These are phyloP conservation scores for Cladosporium phlei DNA, from an alignment of 2,329 filamentous ascomycete species.

Conservation along the genomic window DNA sequence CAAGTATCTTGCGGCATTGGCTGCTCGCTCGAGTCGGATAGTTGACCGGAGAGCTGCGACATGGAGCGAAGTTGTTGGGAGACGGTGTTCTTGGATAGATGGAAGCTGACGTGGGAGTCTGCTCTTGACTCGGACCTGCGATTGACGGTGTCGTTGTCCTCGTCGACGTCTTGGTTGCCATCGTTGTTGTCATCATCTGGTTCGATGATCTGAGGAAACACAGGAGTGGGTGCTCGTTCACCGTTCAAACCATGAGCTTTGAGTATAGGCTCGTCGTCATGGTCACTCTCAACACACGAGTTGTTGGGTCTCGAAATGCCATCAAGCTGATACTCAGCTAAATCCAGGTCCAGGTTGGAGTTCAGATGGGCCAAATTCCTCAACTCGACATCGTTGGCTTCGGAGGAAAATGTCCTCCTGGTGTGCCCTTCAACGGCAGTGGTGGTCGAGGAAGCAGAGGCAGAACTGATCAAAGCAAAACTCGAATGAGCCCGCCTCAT, in stretches of 20 bases:
- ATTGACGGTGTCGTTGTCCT: too few species aligned
- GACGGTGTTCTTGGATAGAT: conserved; percentile 42
- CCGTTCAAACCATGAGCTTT: too few species aligned
- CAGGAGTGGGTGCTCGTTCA: too few species aligned
- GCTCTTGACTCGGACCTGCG: too few species aligned
- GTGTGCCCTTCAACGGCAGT: too few species aligned
- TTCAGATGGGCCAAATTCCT: conserved; percentile 6
- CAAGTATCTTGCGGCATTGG: conserved; percentile 15
- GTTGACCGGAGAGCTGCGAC: conserved; percentile 34
- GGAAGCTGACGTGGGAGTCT: conserved; percentile 23
- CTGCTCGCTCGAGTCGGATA: conserved; percentile 13
- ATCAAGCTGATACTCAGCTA: conserved; percentile 7
- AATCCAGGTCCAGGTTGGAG: conserved; percentile 2
- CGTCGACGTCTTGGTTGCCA: background rate
- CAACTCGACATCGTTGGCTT: conserved; percentile 6
- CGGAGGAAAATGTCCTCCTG: too few species aligned
- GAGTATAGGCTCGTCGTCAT: too few species aligned
- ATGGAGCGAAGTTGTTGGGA: conserved; percentile 42
- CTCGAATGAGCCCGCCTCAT: background rate
- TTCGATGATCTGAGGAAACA: too few species aligned
- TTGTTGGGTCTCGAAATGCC: too few species aligned
- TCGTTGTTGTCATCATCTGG: background rate
- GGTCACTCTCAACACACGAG: too few species aligned
- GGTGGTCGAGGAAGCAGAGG: too few species aligned
- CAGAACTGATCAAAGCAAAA: background rate